Base-by-base conservation (phyloP, 495 filamentous ascomycete species). In the Bathelium albidoporum region DNA sequence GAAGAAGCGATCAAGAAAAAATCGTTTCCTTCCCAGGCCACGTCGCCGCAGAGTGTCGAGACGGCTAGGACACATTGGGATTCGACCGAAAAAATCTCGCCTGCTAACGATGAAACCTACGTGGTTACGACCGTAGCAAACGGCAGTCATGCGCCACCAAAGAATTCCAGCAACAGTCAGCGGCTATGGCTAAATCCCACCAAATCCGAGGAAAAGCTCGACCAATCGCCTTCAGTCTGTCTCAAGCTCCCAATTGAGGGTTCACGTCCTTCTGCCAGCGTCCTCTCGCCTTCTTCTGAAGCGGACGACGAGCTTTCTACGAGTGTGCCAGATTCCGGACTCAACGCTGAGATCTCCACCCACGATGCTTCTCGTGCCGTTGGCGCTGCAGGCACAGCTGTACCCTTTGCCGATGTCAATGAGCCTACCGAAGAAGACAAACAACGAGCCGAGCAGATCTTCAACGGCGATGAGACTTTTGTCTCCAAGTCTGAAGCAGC, bases 401-500 rank as follows among this genome's bases (percentile, higher is more conserved):
- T 65, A n/a, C 52, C 61, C 4, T 71, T 73, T 43, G 62, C 59
- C 16, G 65, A 65, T 32, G 31, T 63, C 32, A 77, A 59, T 65
- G 71, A 79, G 32, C 80, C 83, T 2, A 87, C 81, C 36, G 63
- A 68, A 32, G 89, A 92, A 59, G 87, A 88, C 60, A 79, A 82
- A 22, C 84, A 87, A 65, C 84, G 86, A 67, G 94, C 94, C 0
- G 82, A 84, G 67, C 87, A 85, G 72, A 87, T 98, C 3, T 98
- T 82, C 69, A 85, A 91, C 39, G 90, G 90, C n/a, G 86, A 90
- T 64, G 90, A 95, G 67, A 82, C 87, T 62, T 85, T 89, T 61
- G 85, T 91, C 26, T 78, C 78, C 3, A 91, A 88, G 70, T 85
- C 87, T 18, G 83, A 85, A 65, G 89, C 91, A 52, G 90, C 93